Percentiles rank a stretch among this genome's conserved stretches.
These are phyloP conservation scores for Colletotrichum sp. DNA, from an alignment of 2,329 filamentous ascomycete genomes.

Conservation along the genomic window DNA sequence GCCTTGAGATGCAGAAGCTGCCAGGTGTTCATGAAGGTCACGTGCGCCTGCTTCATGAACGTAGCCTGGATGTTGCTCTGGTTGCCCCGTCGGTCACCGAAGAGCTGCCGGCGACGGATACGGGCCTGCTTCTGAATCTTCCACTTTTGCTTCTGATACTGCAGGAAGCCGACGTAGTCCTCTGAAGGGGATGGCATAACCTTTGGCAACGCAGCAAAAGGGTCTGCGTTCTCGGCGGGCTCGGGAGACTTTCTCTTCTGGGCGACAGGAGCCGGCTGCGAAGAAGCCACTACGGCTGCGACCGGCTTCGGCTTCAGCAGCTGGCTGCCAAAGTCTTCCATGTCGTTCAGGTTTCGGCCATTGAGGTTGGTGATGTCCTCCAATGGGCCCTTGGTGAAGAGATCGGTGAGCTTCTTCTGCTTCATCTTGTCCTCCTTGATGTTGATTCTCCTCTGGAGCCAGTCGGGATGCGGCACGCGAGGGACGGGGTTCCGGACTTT, in stretches of 20 bases:
- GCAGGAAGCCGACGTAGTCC: slow-evolving; percentile 86
- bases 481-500: slow-evolving; percentile 95
- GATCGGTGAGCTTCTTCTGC: slow-evolving; percentile 97
- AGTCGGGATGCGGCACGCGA: slow-evolving; percentile 91
- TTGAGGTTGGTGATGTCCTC: slow-evolving; percentile 74
- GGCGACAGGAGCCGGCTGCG: slow-evolving; percentile 56
- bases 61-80: slow-evolving; percentile 69
- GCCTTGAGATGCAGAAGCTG: slow-evolving; percentile 87
- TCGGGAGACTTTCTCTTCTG: slow-evolving; percentile 80
- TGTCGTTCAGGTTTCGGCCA: slow-evolving; percentile 62
- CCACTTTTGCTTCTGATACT: slow-evolving; percentile 99
- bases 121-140: slow-evolving; percentile 94
- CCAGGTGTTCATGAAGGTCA: slow-evolving; percentile 92
- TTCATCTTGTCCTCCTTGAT: slow-evolving; percentile 97
- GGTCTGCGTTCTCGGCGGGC: slow-evolving; percentile 71
- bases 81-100: slow-evolving; percentile 80
- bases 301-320: slow-evolving; percentile 70
- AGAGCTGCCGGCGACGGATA: slow-evolving; percentile 83
- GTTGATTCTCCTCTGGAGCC: slow-evolving; percentile 92
- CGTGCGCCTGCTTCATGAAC: slow-evolving; percentile 91
- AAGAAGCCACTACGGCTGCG: slow-evolving; percentile 55
- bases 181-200: slow-evolving; percentile 84
- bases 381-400: slow-evolving; percentile 78
- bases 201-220: slow-evolving; percentile 81
- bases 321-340: slow-evolving; percentile 81